Evolutionary conservation across 1,284 basidiomycete genomes (phyloP).

Genomic region (Heterobasidion irregulare): DNA sequence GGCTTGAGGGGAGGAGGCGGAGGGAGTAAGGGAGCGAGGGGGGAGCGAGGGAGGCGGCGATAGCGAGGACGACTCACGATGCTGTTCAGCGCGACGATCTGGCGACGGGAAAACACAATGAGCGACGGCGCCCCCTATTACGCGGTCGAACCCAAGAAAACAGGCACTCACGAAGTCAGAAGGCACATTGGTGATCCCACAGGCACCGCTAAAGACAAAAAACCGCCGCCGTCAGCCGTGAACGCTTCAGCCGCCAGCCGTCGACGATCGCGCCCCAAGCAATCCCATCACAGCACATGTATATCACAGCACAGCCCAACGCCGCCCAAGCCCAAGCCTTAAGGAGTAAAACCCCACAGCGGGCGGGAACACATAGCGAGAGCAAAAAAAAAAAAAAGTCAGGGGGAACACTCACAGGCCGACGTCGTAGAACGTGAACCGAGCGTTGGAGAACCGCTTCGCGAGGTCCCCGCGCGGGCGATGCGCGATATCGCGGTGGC

Average conservation of each 20-base stretch:
- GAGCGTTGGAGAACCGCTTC: conserved; percentile 18
- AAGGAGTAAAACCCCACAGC: neutral
- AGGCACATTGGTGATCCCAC: conserved; percentile 36
- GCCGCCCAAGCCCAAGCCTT: too few species aligned
- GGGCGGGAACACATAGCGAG: neutral
- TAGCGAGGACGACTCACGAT: conserved; percentile 2
- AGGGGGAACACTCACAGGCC: conserved; percentile 36
- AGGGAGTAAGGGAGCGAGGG: too few species aligned
- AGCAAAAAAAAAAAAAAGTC: neutral
- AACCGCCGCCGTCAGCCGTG: too few species aligned
- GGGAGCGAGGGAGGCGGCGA: too few species aligned
- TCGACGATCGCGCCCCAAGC: neutral
- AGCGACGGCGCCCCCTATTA: neutral
- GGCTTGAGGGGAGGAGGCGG: neutral
- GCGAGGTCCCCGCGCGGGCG: conserved; percentile 15
- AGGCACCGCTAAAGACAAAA: conserved; percentile 36
- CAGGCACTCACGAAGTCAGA: conserved; percentile 42
- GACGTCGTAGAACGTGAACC: conserved; percentile 43
- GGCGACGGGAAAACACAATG: neutral
- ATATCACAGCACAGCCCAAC: neutral
- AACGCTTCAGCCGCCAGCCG: neutral
- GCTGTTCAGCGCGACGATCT: conserved; percentile 11
- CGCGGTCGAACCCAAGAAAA: neutral
- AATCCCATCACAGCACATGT: too few species aligned
- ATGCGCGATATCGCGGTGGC: conserved; percentile 20